Evolutionary conservation across 306 rosid genomes (phyloP).

Genomic region (Mimosa bimucronata): DNA sequence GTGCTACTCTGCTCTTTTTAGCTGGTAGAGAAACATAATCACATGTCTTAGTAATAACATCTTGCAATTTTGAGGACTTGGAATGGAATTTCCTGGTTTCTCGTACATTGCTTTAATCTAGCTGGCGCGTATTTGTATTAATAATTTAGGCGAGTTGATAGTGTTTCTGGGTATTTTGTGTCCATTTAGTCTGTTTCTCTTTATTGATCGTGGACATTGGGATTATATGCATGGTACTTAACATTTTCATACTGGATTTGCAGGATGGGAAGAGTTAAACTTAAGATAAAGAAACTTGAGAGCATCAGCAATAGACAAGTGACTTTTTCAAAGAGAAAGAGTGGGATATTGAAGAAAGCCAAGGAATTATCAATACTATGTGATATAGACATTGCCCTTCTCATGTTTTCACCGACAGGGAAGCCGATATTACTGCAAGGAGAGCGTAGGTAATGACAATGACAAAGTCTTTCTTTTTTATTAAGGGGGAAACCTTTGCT

Average conservation of each 20-base stretch:
- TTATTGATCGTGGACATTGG: conserved; percentile 9
- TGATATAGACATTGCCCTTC: conserved; percentile 66
- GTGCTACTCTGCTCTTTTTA: conserved; percentile 6
- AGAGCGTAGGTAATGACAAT: conserved; percentile 59
- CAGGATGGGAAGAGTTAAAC: conserved; percentile 89
- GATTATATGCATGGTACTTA: conserved; percentile 7
- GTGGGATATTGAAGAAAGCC: conserved; percentile 81
- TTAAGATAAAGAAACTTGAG: conserved; percentile 81
- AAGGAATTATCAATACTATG: conserved; percentile 73
- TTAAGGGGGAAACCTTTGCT: conserved; percentile 9
- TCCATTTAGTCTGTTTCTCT: neutral
- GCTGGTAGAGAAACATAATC: neutral
- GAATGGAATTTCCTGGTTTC: neutral
- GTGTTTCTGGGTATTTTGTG: neutral
- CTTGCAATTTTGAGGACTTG: conserved; percentile 5
- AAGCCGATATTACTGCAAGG: conserved; percentile 69
- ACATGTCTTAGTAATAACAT: conserved; percentile 3
- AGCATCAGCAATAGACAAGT: conserved; percentile 71
- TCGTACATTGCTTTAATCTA: conserved; percentile 17
- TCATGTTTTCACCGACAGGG: conserved; percentile 86
- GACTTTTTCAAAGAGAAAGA: conserved; percentile 71
- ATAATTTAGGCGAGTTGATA: conserved; percentile 36
- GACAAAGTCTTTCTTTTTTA: neutral
- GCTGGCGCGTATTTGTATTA: conserved; percentile 25
- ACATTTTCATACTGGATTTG: conserved; percentile 32